Evolutionary conservation across 2,329 filamentous ascomycete species (phyloP).

Genomic region (Endocalyx cinctus): DNA sequence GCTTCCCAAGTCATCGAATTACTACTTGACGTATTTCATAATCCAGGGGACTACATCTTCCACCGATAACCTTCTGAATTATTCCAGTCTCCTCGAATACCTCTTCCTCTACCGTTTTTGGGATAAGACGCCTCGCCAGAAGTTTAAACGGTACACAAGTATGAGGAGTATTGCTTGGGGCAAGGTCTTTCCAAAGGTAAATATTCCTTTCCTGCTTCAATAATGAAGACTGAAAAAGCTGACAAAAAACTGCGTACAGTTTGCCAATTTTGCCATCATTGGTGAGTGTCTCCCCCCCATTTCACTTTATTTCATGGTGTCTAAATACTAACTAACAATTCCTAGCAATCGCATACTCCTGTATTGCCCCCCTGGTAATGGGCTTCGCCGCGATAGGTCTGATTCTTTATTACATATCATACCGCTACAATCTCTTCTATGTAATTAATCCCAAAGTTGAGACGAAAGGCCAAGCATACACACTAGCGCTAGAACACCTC

Average conservation of each 20-base stretch:
- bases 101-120: constrained; percentile 60
- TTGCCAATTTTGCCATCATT: constrained; percentile 29
- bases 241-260: constrained; percentile 14
- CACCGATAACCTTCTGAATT: constrained; percentile 60
- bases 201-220: neutral
- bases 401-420: constrained; percentile 68
- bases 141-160: constrained; percentile 60
- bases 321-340: constrained; percentile 5
- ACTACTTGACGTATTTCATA: constrained; percentile 75
- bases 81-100: constrained; percentile 56
- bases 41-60: constrained; percentile 68
- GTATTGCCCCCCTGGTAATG: constrained; percentile 68
- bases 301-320: neutral
- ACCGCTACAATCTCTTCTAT: constrained; percentile 71
- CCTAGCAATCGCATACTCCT: constrained; percentile 61
- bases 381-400: constrained; percentile 66
- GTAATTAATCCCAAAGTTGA: constrained; percentile 66
- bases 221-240: no score
- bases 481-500: constrained; percentile 66
- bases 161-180: constrained; percentile 63
- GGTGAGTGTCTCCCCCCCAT: constrained; percentile 16
- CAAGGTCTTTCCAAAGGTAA: constrained; percentile 56
- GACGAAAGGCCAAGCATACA: constrained; percentile 68
- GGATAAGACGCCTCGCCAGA: constrained; percentile 67
- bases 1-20: constrained; percentile 68